Evolutionary conservation across 192 early-diverging fungal genomes (phyloP).

Genomic region (Backusella liffmaniae): DNA sequence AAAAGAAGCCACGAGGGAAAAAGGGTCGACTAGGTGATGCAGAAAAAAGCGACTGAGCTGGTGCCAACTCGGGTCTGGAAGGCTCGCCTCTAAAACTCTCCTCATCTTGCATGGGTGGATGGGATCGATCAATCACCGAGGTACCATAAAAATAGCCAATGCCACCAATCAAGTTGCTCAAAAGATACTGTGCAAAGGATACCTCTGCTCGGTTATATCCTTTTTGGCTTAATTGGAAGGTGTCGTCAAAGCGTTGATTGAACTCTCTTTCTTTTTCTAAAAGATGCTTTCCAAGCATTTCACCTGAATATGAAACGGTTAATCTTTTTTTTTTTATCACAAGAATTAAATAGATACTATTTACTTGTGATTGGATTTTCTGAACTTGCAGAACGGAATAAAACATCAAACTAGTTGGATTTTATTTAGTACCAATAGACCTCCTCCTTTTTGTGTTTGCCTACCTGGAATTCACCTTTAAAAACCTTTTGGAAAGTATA

Average conservation of each 20-base stretch:
- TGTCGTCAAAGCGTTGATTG: conserved; percentile 72
- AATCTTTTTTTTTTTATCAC: background rate
- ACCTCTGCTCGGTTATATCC: conserved; percentile 62
- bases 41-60: conserved; percentile 72
- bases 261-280: conserved; percentile 39
- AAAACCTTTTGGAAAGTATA: conserved; percentile 64
- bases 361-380: conserved; percentile 21
- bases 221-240: conserved; percentile 65
- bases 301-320: background rate
- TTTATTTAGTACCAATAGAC: background rate
- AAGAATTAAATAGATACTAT: background rate
- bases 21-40: conserved; percentile 88
- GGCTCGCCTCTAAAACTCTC: conserved; percentile 45
- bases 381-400: conserved; percentile 41
- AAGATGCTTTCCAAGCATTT: conserved; percentile 3
- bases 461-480: conserved; percentile 61
- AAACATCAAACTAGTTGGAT: conserved; percentile 52
- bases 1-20: conserved; percentile 93
- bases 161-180: conserved; percentile 87
- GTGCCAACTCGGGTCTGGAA: conserved; percentile 54
- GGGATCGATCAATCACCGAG: conserved; percentile 68
- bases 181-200: conserved; percentile 69
- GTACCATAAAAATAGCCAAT: conserved; percentile 87
- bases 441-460: background rate
- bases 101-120: conserved; percentile 59